Evolutionary conservation across 108 stramenopile genomes (phyloP).

Genomic region (Stephanodiscus minutulus): DNA sequence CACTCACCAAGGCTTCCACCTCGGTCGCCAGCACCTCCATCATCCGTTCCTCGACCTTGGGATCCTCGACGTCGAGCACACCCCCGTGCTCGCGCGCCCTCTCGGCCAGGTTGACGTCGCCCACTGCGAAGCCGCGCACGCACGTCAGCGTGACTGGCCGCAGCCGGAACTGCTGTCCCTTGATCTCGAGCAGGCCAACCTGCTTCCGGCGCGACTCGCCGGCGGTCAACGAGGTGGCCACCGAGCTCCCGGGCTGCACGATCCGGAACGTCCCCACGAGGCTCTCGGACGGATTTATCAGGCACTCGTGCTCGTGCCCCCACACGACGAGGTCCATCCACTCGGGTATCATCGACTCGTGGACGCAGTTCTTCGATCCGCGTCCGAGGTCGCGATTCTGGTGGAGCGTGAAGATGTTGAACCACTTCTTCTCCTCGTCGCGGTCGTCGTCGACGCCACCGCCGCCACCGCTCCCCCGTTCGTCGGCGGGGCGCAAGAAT

Average conservation of each 20-base stretch:
- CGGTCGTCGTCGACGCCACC: constrained; percentile 44
- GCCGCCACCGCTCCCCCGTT: constrained; percentile 19
- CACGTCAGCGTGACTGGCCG: constrained; percentile 72
- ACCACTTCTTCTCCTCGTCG: constrained; percentile 53
- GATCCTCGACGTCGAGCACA: constrained; percentile 75
- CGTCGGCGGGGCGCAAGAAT: constrained; percentile 68
- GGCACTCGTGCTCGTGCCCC: constrained; percentile 98
- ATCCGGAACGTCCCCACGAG: constrained; percentile 93
- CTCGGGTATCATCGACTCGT: constrained; percentile 97
- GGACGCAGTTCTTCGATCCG: constrained; percentile 94
- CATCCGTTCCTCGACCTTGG: constrained; percentile 78
- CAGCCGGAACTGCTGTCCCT: constrained; percentile 74
- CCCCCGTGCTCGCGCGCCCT: constrained; percentile 33
- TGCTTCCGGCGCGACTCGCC: constrained; percentile 93
- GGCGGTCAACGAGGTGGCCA: constrained; percentile 86
- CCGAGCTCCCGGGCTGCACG: constrained; percentile 93
- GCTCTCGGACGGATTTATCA: constrained; percentile 81
- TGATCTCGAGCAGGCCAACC: constrained; percentile 82
- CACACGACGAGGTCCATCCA: constrained; percentile 97
- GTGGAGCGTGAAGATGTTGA: constrained; percentile 96
- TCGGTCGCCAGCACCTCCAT: constrained; percentile 59
- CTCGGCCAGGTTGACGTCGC: constrained; percentile 60
- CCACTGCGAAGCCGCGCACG: constrained; percentile 82
- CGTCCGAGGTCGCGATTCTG: constrained; percentile 96
- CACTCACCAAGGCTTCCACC: constrained; percentile 65